Percentiles rank a stretch among this genome's conserved stretches.
Evolutionary conservation across 2,329 filamentous ascomycete genomes (phyloP).

Genomic region (Microcyclospora pomicola): DNA sequence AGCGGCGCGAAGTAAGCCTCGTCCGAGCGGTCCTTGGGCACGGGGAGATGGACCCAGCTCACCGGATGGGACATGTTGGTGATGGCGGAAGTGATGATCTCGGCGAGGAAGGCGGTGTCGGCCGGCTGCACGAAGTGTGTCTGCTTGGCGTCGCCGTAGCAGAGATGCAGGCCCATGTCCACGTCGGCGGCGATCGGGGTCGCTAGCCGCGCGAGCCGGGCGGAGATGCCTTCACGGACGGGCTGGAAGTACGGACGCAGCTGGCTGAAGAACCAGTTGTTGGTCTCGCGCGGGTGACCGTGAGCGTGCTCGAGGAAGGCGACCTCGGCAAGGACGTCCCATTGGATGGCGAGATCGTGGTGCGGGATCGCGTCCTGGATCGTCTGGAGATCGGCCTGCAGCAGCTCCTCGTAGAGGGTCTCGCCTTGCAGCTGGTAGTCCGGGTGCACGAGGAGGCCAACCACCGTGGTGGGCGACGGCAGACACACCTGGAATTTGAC

Average conservation of each 20-base stretch:
- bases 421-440: slow-evolving; percentile 11
- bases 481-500: slow-evolving; percentile 16
- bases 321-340: slow-evolving; percentile 14
- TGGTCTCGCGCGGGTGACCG: slow-evolving; percentile 1
- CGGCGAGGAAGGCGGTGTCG: slow-evolving; percentile 24
- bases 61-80: slow-evolving; percentile 11
- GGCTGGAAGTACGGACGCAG: slow-evolving; percentile 16
- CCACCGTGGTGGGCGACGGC: slow-evolving; percentile 9
- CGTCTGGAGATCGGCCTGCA: slow-evolving; percentile 7
- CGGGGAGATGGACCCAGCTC: slow-evolving; percentile 29
- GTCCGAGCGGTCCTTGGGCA: slow-evolving; percentile 25
- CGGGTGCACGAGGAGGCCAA: slow-evolving; percentile 6
- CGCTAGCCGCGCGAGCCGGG: slow-evolving; percentile 15
- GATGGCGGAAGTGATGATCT: slow-evolving; percentile 12
- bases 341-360: slow-evolving; percentile 16
- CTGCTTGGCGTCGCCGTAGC: slow-evolving; percentile 29
- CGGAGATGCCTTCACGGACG: slow-evolving; percentile 19
- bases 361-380: slow-evolving; percentile 12
- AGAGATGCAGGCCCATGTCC: slow-evolving; percentile 29
- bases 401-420: slow-evolving; percentile 12
- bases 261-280: neutral
- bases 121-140: slow-evolving; percentile 28
- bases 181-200: slow-evolving; percentile 18
- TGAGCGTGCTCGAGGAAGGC: slow-evolving; percentile 8
- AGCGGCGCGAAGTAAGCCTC: slow-evolving; percentile 24